phyloP scores from a whole-genome alignment of 2,329 filamentous ascomycete species.

The Clarireedia hainanense region DNA sequence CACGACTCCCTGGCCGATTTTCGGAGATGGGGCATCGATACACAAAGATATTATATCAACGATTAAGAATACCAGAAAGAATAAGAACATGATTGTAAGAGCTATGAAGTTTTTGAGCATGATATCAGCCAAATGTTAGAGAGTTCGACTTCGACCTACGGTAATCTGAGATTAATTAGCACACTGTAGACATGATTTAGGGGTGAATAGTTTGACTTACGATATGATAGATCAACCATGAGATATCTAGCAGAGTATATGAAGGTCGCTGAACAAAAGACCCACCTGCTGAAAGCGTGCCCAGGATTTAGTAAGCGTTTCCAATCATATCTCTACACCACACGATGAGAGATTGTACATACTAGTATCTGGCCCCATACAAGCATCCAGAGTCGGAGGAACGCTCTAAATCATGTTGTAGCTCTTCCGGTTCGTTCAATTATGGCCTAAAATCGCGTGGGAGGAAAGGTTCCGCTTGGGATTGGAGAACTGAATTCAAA shows the following conservation, averaged over 20 bases:
- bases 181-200: neutral
- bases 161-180: conserved; percentile 5
- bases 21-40: neutral
- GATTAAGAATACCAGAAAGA: neutral
- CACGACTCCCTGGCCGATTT: neutral
- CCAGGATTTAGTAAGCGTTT: neutral
- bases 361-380: neutral
- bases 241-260: neutral
- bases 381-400: neutral
- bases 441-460: neutral
- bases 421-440: neutral
- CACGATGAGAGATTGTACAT: neutral
- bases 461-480: neutral
- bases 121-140: neutral
- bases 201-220: neutral
- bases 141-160: neutral
- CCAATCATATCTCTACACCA: neutral
- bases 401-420: neutral
- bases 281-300: neutral
- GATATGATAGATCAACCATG: neutral
- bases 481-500: no score
- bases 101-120: neutral
- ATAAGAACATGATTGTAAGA: neutral
- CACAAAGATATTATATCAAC: neutral
- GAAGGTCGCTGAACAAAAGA: neutral